Evolutionary conservation across 345 rosid species (phyloP).

Genomic region (Gossypium longicalyx): DNA sequence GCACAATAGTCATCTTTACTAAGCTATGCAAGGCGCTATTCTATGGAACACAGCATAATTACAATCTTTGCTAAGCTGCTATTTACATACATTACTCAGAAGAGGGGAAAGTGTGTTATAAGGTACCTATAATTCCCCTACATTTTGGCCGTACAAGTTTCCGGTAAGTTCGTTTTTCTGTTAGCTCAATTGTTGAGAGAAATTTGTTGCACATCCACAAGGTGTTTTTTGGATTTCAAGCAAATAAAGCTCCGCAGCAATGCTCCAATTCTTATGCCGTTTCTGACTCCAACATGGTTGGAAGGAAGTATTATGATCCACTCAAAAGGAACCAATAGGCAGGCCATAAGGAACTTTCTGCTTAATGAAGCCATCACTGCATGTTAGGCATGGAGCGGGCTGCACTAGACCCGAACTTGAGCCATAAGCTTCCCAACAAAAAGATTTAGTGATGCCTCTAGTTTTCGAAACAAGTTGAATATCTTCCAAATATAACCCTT

Average conservation of each 20-base stretch:
- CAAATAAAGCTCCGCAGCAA: not conserved
- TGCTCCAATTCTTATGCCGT: not conserved
- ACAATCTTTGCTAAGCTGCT: not conserved
- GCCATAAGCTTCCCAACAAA: constrained; percentile 84
- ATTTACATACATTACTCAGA: not conserved
- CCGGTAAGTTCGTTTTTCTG: not conserved
- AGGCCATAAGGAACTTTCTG: constrained; percentile 32
- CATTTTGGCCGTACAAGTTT: not conserved
- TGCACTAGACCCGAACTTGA: constrained; percentile 44
- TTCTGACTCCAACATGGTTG: not conserved
- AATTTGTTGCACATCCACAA: not conserved
- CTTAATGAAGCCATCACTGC: constrained; percentile 33
- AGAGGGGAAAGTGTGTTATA: not conserved
- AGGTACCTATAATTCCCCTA: not conserved
- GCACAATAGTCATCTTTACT: not conserved
- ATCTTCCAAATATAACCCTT: constrained; percentile 57
- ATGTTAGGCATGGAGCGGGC: constrained; percentile 60
- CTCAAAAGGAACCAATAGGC: constrained; percentile 32
- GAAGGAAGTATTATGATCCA: not conserved
- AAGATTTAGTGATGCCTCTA: constrained; percentile 40
- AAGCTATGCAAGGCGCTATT: not conserved
- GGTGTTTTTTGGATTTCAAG: not conserved
- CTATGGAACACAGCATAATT: not conserved
- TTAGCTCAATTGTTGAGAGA: not conserved
- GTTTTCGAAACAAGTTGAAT: constrained; percentile 41